A percentile compares a stretch with the other conserved stretches of the same genome.
phyloP scores from a whole-genome alignment of 192 early-diverging fungal genomes.

The Dispira parvispora region DNA sequence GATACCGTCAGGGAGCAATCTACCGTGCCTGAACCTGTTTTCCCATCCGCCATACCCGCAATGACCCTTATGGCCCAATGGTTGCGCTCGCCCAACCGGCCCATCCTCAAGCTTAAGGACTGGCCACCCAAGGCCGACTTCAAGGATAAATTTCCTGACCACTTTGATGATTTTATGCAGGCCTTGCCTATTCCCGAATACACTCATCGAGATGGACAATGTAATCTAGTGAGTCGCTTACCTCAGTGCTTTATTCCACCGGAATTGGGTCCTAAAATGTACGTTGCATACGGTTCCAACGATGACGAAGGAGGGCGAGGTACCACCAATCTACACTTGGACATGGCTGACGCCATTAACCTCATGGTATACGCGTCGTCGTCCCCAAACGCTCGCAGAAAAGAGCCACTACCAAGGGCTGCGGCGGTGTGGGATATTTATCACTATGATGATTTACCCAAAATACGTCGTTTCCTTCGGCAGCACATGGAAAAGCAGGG shows the following conservation, averaged over 20 bases:
- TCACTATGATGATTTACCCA: conserved; percentile 17
- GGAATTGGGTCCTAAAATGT: conserved; percentile 63
- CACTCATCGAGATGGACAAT: conserved; percentile 27
- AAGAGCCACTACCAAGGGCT: background rate
- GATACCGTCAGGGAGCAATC: conserved; percentile 16
- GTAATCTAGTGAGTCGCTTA: conserved; percentile 41
- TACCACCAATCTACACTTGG: conserved; percentile 59
- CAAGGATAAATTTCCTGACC: conserved; percentile 26
- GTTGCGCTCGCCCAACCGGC: background rate
- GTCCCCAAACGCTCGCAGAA: conserved; percentile 1
- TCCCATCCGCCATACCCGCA: background rate
- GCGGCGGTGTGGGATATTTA: conserved; percentile 53
- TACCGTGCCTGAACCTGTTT: background rate
- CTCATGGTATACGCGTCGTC: conserved; percentile 41
- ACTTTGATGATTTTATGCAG: conserved; percentile 35
- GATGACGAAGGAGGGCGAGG: conserved; percentile 30
- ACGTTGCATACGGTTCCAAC: conserved; percentile 48
- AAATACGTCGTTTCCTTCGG: conserved; percentile 23
- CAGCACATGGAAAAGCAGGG: conserved; percentile 10
- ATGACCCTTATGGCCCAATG: conserved; percentile 2
- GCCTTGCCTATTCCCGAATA: conserved; percentile 38
- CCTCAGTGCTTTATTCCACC: conserved; percentile 35
- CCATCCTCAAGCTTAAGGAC: conserved; percentile 37
- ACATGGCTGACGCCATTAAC: conserved; percentile 67
- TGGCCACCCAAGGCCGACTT: conserved; percentile 50